These are phyloP conservation scores for Monosporascus ibericus DNA, from an alignment of 2,329 filamentous ascomycete genomes.

Conservation along the genomic window DNA sequence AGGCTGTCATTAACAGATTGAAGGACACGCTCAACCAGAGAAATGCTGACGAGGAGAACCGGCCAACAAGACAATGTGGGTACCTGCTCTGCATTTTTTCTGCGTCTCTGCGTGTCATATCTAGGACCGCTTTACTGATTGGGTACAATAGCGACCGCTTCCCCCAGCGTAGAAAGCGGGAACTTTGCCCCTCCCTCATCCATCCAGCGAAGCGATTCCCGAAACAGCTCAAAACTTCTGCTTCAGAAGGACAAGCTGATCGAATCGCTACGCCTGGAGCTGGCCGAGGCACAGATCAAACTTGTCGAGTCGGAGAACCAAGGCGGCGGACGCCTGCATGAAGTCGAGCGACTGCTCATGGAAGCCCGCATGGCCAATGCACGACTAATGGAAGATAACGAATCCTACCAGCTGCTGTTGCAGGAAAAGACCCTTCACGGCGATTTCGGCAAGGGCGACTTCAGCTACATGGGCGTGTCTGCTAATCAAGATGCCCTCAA, in stretches of 20 bases:
- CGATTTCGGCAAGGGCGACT: slow-evolving; percentile 78
- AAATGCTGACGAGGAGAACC: slow-evolving; percentile 48
- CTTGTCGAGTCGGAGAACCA: slow-evolving; percentile 90
- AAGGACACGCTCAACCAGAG: slow-evolving; percentile 84
- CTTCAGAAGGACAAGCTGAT: slow-evolving; percentile 96
- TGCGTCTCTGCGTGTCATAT: background rate
- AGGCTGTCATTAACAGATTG: slow-evolving; percentile 80
- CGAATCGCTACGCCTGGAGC: slow-evolving; percentile 81
- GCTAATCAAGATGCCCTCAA: slow-evolving; percentile 60
- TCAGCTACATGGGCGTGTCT: slow-evolving; percentile 58
- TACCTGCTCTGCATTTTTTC: slow-evolving; percentile 2
- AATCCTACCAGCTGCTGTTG: slow-evolving; percentile 92
- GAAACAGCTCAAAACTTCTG: slow-evolving; percentile 82
- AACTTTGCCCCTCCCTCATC: slow-evolving; percentile 85
- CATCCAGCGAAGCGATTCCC: slow-evolving; percentile 79
- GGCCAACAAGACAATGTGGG: slow-evolving; percentile 54
- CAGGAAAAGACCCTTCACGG: slow-evolving; percentile 94
- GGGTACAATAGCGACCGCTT: slow-evolving; percentile 41
- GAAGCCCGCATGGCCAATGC: slow-evolving; percentile 95
- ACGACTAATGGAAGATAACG: slow-evolving; percentile 94
- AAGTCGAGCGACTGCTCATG: slow-evolving; percentile 84
- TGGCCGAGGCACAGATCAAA: slow-evolving; percentile 94
- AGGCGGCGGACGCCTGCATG: slow-evolving; percentile 78
- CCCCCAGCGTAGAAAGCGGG: slow-evolving; percentile 63
- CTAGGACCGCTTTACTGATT: slow-evolving; percentile 9